Percentiles rank a stretch among this genome's conserved stretches.
Conservation (phyloP, 306 rosid species). For the Citrullus colocynthis region DNA sequence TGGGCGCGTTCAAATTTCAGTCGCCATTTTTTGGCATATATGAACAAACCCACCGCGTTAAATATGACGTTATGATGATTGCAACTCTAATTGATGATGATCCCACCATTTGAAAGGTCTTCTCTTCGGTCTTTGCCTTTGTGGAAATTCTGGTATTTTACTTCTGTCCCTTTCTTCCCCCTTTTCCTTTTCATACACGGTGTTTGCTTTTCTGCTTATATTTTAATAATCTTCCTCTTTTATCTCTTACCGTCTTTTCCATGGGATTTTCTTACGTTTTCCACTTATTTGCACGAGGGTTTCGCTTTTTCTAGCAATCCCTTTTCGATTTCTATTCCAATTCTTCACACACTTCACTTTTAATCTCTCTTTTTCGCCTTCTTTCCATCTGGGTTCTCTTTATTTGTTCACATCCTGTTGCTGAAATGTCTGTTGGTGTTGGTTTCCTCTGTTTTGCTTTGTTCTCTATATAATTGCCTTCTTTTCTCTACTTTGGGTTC, state of each 20-base stretch:
- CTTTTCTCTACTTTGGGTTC: neutral
- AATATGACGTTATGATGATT: neutral
- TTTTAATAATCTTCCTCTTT: neutral
- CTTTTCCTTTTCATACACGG: neutral
- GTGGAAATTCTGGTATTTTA: slow-evolving; percentile 2
- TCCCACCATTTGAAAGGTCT: neutral
- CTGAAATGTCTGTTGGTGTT: neutral
- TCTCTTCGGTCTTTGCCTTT: slow-evolving; percentile 1
- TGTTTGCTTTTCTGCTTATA: neutral
- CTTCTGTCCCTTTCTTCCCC: neutral
- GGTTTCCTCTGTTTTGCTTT: neutral
- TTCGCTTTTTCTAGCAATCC: neutral
- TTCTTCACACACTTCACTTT: neutral
- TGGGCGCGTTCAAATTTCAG: neutral
- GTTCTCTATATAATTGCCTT: neutral
- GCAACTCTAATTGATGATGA: neutral
- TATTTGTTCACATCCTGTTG: slow-evolving; percentile 1
- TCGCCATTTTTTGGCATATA: neutral
- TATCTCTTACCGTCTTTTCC: neutral
- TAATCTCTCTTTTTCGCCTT: neutral
- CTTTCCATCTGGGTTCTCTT: neutral
- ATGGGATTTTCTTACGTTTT: neutral
- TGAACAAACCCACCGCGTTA: neutral
- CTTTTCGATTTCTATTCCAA: neutral
- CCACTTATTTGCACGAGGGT: neutral